Conservation (phyloP, 305 asterid genomes). For the Ajuga reptans region DNA sequence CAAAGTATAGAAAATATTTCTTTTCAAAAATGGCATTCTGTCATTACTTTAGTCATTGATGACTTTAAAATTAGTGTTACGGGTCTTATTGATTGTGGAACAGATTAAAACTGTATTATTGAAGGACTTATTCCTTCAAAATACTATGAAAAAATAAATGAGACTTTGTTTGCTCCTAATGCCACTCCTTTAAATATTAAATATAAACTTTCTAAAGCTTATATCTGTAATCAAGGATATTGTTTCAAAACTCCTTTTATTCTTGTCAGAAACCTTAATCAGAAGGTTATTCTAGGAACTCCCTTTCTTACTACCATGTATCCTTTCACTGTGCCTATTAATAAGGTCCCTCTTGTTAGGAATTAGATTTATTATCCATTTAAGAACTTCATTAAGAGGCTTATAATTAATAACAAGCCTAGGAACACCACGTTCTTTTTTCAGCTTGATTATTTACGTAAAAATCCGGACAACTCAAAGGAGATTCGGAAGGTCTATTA, state of each 20-base stretch:
- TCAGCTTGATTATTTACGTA: not conserved
- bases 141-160: no score
- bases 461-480: no score
- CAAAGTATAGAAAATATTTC: not conserved
- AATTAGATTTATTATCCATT: not conserved
- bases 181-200: not conserved
- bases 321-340: not conserved
- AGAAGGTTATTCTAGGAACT: no score
- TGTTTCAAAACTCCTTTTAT: no score
- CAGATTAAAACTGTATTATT: no score
- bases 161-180: not conserved
- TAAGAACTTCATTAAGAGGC: not conserved
- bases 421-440: not conserved
- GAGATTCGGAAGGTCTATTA: no score
- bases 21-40: not conserved
- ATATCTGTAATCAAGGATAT: not conserved
- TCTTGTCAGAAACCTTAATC: no score
- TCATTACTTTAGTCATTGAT: no score
- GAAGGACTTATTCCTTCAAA: no score
- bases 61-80: no score
- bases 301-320: no score
- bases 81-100: no score
- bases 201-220: not conserved
- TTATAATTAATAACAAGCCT: not conserved
- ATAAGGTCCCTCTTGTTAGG: not conserved